Base-by-base conservation (phyloP, 306 rosid species). In the Rosa persica region DNA sequence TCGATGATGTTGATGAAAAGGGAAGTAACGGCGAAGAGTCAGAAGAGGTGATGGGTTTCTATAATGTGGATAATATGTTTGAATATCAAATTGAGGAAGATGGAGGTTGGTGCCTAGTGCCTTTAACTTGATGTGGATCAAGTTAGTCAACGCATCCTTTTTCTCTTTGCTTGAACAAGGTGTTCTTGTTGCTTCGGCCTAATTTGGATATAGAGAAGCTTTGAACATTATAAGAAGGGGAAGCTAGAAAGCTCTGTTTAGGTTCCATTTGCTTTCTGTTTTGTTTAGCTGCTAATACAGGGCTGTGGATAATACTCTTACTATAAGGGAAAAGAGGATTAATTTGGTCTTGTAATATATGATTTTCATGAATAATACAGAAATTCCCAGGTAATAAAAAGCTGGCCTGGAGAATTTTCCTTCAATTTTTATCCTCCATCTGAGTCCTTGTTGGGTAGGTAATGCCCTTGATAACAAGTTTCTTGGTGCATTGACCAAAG, bases 101-200 rank as follows among this genome's bases (percentile, higher is more conserved):
- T 51, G 91, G 84, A 25, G 90, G 70, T 64, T 90, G 96, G 92
- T 85, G 76, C 61, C 49, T 87, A 39, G 92, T 92, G 70, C 87
- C 83, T 51, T 83, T 73, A 43, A 74, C 42, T 11, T 85, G 81
- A 87, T 69, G 58, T 76, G 30, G 36, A 36, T 66, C 70, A 36
- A 65, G 67, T 58, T 20, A 27, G 20, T 65, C 46, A 65, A 65
- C 70, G 44, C 46, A 38, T 55, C 43, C 25, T 42, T 64, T 20
- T 20, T 49, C 65, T 72, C n/a, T 72, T 46, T 17, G 54, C 20
- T 70, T 70, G 52, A 52, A 40, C 54, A 8, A 57, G 68, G 60
- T 66, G 20, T 34, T 36, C 13, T 38, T 38, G 23, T 66, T 36
- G 70, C 15, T 17, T 66, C 19, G 47, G 23, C 20, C 40, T 27